These are phyloP conservation scores for Coemansia sp. DNA, from an alignment of 192 early-diverging fungal genomes.

Conservation along the genomic window DNA sequence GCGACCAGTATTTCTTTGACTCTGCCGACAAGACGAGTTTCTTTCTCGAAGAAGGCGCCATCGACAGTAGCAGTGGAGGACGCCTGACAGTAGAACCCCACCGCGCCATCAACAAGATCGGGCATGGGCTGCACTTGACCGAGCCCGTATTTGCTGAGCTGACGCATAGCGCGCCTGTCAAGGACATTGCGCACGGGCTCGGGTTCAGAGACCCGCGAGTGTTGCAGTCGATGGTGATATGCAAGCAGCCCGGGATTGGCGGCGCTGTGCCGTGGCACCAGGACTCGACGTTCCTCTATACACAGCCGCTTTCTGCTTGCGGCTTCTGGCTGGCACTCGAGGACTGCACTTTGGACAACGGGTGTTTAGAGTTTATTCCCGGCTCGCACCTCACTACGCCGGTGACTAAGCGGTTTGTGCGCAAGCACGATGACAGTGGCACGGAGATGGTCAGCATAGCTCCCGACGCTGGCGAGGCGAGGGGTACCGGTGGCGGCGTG, in stretches of 20 bases:
- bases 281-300: conserved; percentile 91
- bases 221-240: conserved; percentile 92
- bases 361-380: conserved; percentile 81
- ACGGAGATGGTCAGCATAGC: conserved; percentile 40
- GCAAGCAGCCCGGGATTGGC: conserved; percentile 67
- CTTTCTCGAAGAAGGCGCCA: conserved; percentile 87
- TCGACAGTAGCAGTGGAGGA: conserved; percentile 60
- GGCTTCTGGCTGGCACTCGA: conserved; percentile 94
- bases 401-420: conserved; percentile 42
- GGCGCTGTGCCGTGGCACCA: conserved; percentile 80
- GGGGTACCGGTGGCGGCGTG: neutral
- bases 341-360: conserved; percentile 83
- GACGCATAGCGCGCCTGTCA: conserved; percentile 57
- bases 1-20: conserved; percentile 86
- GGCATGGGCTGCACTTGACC: conserved; percentile 81
- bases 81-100: conserved; percentile 61
- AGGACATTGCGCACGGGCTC: conserved; percentile 57
- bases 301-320: conserved; percentile 75
- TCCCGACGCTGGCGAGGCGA: neutral
- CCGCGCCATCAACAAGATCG: conserved; percentile 85
- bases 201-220: conserved; percentile 71
- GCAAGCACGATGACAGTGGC: conserved; percentile 11
- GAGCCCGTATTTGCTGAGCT: conserved; percentile 74
- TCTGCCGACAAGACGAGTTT: conserved; percentile 81
- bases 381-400: conserved; percentile 74